A percentile compares a stretch with the other conserved stretches of the same genome.
These are phyloP conservation scores for Skeletonema marinoi DNA, from an alignment of 108 stramenopile genomes.

Conservation along the genomic window DNA sequence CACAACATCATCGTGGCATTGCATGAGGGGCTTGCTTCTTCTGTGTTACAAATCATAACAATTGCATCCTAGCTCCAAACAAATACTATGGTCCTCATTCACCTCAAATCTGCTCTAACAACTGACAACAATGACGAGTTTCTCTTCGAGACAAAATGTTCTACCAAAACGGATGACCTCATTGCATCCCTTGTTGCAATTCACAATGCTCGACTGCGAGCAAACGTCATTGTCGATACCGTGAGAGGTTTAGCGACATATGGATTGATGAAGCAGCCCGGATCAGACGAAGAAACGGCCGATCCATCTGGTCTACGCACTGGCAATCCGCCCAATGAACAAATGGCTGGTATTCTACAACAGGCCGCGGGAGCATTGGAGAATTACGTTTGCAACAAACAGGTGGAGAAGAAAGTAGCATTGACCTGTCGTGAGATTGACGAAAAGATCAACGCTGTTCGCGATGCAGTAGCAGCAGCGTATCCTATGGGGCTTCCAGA, in stretches of 20 bases:
- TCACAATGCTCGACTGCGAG: constrained; percentile 64
- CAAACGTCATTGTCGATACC: constrained; percentile 55
- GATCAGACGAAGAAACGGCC: constrained; percentile 16
- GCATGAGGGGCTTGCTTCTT: no score
- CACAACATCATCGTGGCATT: no score
- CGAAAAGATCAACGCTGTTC: constrained; percentile 73
- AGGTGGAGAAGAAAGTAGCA: constrained; percentile 45
- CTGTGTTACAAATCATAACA: no score
- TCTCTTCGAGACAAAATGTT: constrained; percentile 73
- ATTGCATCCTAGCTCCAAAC: no score
- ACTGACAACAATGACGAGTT: constrained; percentile 58
- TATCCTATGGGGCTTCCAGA: constrained; percentile 87
- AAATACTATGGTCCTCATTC: constrained; percentile 63
- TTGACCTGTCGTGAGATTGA: constrained; percentile 50
- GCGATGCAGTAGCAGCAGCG: constrained; percentile 82
- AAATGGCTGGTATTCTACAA: constrained; percentile 56
- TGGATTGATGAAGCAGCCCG: constrained; percentile 66
- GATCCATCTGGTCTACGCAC: constrained; percentile 71
- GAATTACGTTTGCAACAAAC: constrained; percentile 52
- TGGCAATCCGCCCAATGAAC: constrained; percentile 66
- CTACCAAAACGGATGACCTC: constrained; percentile 66
- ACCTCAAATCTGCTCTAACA: constrained; percentile 48
- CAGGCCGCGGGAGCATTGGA: constrained; percentile 60
- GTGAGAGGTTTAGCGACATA: constrained; percentile 59
- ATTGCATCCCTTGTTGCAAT: constrained; percentile 71